Base-by-base conservation (phyloP, 106 monocot species). In the Dioscorea alata region DNA sequence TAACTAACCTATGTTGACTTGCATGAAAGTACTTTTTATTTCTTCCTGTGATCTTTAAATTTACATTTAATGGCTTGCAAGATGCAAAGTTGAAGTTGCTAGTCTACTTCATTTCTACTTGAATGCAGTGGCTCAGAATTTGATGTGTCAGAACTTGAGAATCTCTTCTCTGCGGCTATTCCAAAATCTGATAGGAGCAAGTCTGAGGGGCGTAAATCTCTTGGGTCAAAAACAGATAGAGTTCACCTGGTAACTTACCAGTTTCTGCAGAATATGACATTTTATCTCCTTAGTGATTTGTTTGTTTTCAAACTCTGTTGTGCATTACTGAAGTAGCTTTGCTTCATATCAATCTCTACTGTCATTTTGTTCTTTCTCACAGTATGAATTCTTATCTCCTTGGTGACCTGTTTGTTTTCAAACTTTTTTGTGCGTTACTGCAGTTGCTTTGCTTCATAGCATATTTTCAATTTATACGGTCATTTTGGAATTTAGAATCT, bases 71-170 rank as follows among this genome's bases (percentile, higher is more conserved):
- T 73, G 49, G n/a, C 50, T 61, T 56, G n/a, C 6, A 50, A 19
- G 28, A 35, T 65, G 10, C 62, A 50, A 28, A 4, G n/a, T 63
- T 32, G 23, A 56, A n/a, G 59, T 15, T 24, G 13, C 56, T 61
- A 16, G 22, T 33, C 8, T 62, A 23, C 17, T 57, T 60, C 13
- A 15, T 42, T 52, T 70, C 6, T 16, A 25, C 13, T 33, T 84
- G 52, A 33, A 57, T 71, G 69, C 75, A 97, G 97, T 85, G 63
- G 76, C 70, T 85, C 88, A 70, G 93, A 99, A 61, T 99, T 93
- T 82, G 99, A 99, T 68, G 84, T 90, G 21, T 88, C 83, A 65
- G 99, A 99, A 76, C 83, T 99, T 53, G 90, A 99, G 66, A 85
- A 69, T 48, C 90, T 99, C 57, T 99, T 99, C 69, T 83, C 99